Evolutionary conservation across 495 filamentous ascomycete genomes (phyloP).

Genomic region (Penicillium mononematosum): DNA sequence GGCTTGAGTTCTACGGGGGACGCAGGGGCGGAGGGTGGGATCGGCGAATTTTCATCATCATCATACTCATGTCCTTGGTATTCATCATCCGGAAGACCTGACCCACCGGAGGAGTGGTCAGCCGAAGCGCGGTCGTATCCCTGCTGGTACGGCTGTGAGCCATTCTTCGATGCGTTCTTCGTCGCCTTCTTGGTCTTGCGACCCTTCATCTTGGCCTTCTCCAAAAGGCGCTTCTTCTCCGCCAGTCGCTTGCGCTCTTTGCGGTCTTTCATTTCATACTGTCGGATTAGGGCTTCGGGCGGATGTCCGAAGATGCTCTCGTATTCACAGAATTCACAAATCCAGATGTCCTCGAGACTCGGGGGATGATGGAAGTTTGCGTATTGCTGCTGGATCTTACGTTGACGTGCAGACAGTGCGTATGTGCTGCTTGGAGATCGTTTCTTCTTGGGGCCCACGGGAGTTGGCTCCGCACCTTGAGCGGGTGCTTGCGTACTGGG

Average conservation of each 20-base stretch:
- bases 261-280: slow-evolving; percentile 93
- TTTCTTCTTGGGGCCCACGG: slow-evolving; percentile 54
- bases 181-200: slow-evolving; percentile 75
- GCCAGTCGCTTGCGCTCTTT: slow-evolving; percentile 76
- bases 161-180: slow-evolving; percentile 62
- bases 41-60: slow-evolving; percentile 47
- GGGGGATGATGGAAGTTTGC: slow-evolving; percentile 75
- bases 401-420: slow-evolving; percentile 61
- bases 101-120: slow-evolving; percentile 44
- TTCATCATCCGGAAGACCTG: slow-evolving; percentile 53
- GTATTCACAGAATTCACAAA: slow-evolving; percentile 92
- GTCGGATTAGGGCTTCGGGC: slow-evolving; percentile 79
- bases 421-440: slow-evolving; percentile 58
- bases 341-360: slow-evolving; percentile 77
- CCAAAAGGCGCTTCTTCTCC: slow-evolving; percentile 79
- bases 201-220: slow-evolving; percentile 94
- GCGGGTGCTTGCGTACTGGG: slow-evolving; percentile 35
- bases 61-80: slow-evolving; percentile 56
- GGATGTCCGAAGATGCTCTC: slow-evolving; percentile 81
- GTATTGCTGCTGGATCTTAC: slow-evolving; percentile 67
- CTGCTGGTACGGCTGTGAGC: slow-evolving; percentile 43
- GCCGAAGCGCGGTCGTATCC: slow-evolving; percentile 47
- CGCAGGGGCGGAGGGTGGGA: slow-evolving; percentile 33
- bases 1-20: slow-evolving; percentile 37
- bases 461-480: slow-evolving; percentile 36